A percentile compares a stretch with the other conserved stretches of the same genome.
phyloP scores from a whole-genome alignment of 495 filamentous ascomycete species.

The Chaetomium cochliodes region DNA sequence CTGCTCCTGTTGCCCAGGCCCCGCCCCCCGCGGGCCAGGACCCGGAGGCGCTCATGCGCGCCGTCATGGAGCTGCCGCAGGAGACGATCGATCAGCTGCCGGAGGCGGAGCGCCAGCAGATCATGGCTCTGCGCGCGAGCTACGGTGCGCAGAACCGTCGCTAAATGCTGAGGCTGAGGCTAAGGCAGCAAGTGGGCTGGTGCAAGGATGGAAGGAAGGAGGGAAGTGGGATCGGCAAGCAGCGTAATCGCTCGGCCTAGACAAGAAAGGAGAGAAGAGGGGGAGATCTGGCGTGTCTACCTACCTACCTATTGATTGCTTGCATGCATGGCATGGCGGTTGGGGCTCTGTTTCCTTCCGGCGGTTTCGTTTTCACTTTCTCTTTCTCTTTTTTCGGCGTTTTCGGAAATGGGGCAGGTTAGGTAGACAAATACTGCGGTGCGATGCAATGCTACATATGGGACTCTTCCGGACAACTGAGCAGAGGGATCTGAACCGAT shows the following conservation, averaged over 20 bases:
- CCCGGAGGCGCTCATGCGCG: conserved; percentile 67
- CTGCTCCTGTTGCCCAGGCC: conserved; percentile 27
- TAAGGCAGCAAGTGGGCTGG: too few relatives aligned
- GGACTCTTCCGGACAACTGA: neutral
- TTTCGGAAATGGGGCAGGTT: neutral
- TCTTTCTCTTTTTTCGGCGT: neutral
- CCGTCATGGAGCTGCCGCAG: conserved; percentile 73
- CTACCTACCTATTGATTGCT: neutral
- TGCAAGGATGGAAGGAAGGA: too few relatives aligned
- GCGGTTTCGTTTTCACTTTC: neutral
- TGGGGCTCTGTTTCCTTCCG: neutral
- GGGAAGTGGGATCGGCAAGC: too few relatives aligned
- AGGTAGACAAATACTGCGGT: neutral
- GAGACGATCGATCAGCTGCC: conserved; percentile 72
- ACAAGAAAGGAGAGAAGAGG: too few relatives aligned
- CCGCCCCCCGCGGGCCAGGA: conserved; percentile 45
- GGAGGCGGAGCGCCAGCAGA: conserved; percentile 69
- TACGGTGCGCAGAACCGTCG: conserved; percentile 23
- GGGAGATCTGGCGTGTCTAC: neutral
- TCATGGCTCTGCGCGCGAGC: conserved; percentile 59
- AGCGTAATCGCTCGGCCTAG: too few relatives aligned
- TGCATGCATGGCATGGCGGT: neutral
- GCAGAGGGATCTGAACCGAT: neutral
- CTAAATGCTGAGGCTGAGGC: neutral
- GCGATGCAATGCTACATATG: neutral